Evolutionary conservation across 257 asterid genomes (phyloP).

Genomic region (Paraleonurus japonicus): DNA sequence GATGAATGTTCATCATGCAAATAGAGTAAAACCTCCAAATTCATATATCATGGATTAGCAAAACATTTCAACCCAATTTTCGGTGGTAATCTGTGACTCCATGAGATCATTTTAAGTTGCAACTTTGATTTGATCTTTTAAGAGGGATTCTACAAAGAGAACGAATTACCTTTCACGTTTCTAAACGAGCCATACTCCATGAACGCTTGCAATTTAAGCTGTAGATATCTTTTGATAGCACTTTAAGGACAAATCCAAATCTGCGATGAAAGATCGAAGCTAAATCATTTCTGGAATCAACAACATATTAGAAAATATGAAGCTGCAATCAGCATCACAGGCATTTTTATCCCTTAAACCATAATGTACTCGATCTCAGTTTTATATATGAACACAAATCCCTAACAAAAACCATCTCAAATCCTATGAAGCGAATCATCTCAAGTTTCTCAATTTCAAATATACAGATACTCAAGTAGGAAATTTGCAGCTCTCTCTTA

Average conservation of each 20-base stretch:
- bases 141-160: too few species aligned
- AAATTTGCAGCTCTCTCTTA: too few species aligned
- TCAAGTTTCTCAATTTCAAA: neutral
- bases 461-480: neutral
- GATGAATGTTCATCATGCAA: neutral
- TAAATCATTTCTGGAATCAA: neutral
- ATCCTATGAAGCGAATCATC: too few species aligned
- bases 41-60: neutral
- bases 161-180: constrained; percentile 19
- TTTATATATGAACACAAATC: neutral
- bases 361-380: neutral
- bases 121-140: neutral
- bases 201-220: constrained; percentile 6
- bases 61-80: neutral
- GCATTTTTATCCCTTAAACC: neutral
- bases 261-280: constrained; percentile 16
- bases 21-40: neutral
- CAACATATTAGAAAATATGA: neutral
- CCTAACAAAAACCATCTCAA: neutral
- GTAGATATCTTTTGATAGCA: neutral
- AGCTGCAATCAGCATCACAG: neutral
- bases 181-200: constrained; percentile 32
- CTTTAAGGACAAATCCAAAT: neutral
- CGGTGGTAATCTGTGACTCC: neutral
- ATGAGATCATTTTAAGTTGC: neutral